Conservation (phyloP, 176 grass and related monocot genomes). For the Triticum timopheevii region DNA sequence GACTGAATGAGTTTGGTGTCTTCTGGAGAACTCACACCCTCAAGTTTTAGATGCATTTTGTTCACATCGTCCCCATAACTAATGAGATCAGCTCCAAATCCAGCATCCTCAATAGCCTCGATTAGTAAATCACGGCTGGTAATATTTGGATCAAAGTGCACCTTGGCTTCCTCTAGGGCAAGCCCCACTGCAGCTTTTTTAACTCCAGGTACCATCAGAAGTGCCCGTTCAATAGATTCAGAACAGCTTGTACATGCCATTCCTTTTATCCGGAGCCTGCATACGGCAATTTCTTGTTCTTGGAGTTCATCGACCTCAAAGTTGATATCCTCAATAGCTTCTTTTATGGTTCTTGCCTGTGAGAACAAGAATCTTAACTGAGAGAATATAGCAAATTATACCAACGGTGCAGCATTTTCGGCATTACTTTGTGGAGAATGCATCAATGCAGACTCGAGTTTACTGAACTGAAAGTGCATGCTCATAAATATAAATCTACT, state of each 20-base stretch:
- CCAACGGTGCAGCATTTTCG: neutral
- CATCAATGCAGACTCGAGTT: neutral
- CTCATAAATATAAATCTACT: neutral
- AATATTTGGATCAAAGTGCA: conserved; percentile 88
- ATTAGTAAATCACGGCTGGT: conserved; percentile 57
- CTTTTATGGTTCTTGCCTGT: conserved; percentile 72
- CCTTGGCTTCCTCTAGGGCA: conserved; percentile 95
- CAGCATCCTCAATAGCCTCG: conserved; percentile 93
- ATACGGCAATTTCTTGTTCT: conserved; percentile 85
- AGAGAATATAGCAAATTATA: conserved; percentile 18
- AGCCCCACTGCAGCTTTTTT: conserved; percentile 93
- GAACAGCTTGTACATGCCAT: conserved; percentile 99
- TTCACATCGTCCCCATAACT: conserved; percentile 78
- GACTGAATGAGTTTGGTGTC: conserved; percentile 70
- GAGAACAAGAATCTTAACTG: conserved; percentile 18
- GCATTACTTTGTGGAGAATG: neutral
- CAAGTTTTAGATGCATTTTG: conserved; percentile 87
- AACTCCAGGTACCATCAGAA: conserved; percentile 85
- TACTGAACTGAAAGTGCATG: conserved; percentile 6
- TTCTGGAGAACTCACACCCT: conserved; percentile 59
- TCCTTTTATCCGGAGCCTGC: conserved; percentile 93
- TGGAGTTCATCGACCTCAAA: conserved; percentile 75
- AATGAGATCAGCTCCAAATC: conserved; percentile 91
- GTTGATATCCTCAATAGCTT: conserved; percentile 72
- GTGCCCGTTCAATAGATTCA: conserved; percentile 80